A percentile compares a stretch with the other conserved stretches of the same genome.
Evolutionary conservation across 2,329 filamentous ascomycete genomes (phyloP).

Genomic region (Colletotrichum magnum): DNA sequence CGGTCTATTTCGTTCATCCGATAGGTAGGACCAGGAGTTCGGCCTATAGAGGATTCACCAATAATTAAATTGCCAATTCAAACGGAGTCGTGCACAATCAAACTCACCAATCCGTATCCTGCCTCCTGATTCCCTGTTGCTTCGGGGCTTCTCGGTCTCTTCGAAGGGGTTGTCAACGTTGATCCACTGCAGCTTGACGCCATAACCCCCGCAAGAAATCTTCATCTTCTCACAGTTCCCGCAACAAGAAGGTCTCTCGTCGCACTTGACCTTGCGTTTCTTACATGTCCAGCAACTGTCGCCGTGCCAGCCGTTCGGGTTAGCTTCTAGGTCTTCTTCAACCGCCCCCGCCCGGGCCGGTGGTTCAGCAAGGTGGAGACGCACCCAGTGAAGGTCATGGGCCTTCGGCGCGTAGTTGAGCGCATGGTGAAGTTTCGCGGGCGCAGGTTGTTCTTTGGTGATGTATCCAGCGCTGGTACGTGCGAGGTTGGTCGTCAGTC

Average conservation of each 20-base stretch:
- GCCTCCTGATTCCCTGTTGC: neutral
- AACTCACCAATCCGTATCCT: slow-evolving; percentile 17
- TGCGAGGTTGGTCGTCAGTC: too few species aligned
- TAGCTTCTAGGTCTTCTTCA: neutral
- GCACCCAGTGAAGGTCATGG: slow-evolving; percentile 3
- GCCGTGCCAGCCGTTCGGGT: neutral
- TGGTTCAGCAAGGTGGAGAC: neutral
- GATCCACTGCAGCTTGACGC: slow-evolving; percentile 23
- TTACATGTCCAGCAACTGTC: slow-evolving; percentile 30
- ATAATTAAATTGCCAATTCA: too few species aligned
- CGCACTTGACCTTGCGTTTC: slow-evolving; percentile 25
- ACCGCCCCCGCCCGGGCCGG: neutral
- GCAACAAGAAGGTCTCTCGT: slow-evolving; percentile 11
- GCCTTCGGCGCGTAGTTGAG: neutral
- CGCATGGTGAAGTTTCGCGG: neutral
- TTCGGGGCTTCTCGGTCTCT: neutral
- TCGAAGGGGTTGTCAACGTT: neutral
- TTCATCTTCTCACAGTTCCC: slow-evolving; percentile 23
- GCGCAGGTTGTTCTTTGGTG: too few species aligned
- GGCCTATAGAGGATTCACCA: neutral
- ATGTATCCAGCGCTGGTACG: too few species aligned
- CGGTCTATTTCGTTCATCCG: neutral
- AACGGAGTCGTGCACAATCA: too few species aligned
- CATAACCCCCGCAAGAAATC: slow-evolving; percentile 19
- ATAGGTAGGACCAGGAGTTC: neutral